Conservation (phyloP, 139 green algal species). For the Closterium sp. region DNA sequence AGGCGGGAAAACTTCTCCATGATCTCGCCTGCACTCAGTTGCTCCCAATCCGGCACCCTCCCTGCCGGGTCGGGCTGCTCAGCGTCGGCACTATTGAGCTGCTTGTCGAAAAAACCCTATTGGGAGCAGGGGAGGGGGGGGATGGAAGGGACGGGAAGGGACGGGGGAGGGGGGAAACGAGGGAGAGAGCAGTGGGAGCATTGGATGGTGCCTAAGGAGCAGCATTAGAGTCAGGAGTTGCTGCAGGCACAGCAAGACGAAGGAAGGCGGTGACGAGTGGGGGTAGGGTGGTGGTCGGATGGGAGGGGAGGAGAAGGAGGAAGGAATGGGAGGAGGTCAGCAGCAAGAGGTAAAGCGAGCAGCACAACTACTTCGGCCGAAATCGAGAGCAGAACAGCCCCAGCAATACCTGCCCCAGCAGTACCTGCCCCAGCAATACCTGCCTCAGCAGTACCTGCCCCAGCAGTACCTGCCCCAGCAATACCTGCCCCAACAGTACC, state of each 20-base stretch:
- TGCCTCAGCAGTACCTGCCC: not conserved
- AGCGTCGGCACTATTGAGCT: too few relatives aligned
- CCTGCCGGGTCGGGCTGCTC: too few relatives aligned
- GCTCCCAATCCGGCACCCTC: too few relatives aligned
- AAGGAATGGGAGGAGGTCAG: too few relatives aligned
- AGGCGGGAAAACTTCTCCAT: too few relatives aligned
- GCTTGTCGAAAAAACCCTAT: too few relatives aligned
- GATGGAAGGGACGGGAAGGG: not conserved
- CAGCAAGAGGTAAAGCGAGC: too few relatives aligned
- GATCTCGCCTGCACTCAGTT: too few relatives aligned
- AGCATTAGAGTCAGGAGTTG: not conserved
- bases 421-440: not conserved
- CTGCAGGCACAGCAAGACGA: not conserved
- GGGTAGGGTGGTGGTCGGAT: too few relatives aligned
- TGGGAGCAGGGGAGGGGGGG: not conserved
- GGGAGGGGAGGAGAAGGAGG: too few relatives aligned
- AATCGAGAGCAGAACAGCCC: not conserved
- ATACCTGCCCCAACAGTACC: too few relatives aligned
- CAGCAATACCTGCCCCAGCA: not conserved
- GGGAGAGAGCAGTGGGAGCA: not conserved
- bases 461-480: too few relatives aligned
- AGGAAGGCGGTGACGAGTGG: not conserved
- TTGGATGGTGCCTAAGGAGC: not conserved
- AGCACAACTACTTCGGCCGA: not conserved
- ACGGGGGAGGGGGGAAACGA: not conserved